Percentiles rank a stretch among this genome's conserved stretches.
Conservation (phyloP, 352 stramenopile species). For the Pythium aphanidermatum region DNA sequence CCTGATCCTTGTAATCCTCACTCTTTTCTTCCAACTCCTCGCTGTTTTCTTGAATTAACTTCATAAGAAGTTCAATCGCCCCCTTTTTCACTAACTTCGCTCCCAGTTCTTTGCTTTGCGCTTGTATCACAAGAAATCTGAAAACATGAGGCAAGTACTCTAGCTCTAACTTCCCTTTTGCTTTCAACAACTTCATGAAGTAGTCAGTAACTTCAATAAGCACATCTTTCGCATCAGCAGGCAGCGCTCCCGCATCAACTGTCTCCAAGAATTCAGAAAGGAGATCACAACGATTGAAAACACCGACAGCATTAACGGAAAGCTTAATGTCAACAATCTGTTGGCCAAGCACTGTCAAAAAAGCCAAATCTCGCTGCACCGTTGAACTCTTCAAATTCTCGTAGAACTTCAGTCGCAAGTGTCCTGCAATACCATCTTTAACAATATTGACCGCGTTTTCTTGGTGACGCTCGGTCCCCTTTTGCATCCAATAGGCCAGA, state of each 20-base stretch:
- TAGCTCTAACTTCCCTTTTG: constrained; percentile 12
- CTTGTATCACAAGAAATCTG: constrained; percentile 34
- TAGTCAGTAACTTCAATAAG: constrained; percentile 54
- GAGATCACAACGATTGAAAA: constrained; percentile 66
- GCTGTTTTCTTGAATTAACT: constrained; percentile 46
- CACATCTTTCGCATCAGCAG: constrained; percentile 48
- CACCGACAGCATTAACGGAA: constrained; percentile 33
- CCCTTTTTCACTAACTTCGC: constrained; percentile 43
- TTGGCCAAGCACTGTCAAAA: constrained; percentile 58
- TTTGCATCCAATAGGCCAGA: constrained; percentile 81
- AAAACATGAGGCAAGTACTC: constrained; percentile 26
- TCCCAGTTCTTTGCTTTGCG: constrained; percentile 22
- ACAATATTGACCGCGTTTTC: constrained; percentile 74
- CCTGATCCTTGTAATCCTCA: neutral
- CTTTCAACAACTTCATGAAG: constrained; percentile 27
- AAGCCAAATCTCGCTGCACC: constrained; percentile 46
- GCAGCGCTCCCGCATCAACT: constrained; percentile 31
- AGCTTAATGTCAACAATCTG: constrained; percentile 69
- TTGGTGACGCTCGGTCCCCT: constrained; percentile 75
- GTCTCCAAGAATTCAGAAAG: constrained; percentile 47
- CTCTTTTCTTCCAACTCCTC: neutral
- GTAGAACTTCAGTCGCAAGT: constrained; percentile 46
- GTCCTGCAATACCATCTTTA: constrained; percentile 48
- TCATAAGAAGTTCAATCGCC: constrained; percentile 48
- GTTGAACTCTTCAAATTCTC: constrained; percentile 44